These are phyloP conservation scores for Zygotorulaspora danielsina DNA, from an alignment of 805 yeast species.

Conservation along the genomic window DNA sequence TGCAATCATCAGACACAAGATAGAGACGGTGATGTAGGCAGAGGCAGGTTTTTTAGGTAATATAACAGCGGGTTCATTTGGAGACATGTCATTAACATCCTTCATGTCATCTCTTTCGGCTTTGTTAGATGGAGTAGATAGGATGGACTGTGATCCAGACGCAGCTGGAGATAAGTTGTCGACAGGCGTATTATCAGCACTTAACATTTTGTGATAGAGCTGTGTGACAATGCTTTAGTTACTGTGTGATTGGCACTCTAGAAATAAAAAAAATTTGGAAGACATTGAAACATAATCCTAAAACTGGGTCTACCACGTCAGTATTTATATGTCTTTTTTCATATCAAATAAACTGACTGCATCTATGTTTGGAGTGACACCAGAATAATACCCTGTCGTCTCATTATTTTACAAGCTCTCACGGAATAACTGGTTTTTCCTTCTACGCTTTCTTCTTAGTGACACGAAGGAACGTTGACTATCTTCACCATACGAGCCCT, in stretches of 20 bases:
- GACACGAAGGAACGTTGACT: neutral
- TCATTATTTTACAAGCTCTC: too few species aligned
- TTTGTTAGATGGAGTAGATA: conserved; percentile 30
- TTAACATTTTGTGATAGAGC: conserved; percentile 7
- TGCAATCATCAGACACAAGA: conserved; percentile 34
- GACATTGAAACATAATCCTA: neutral
- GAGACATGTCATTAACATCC: conserved; percentile 11
- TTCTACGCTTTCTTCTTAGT: neutral
- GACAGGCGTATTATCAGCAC: conserved; percentile 10
- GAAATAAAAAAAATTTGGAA: too few species aligned
- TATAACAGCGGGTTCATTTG: conserved; percentile 13
- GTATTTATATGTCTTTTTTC: neutral
- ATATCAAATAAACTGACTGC: neutral
- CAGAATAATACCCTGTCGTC: too few species aligned
- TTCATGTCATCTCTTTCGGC: conserved; percentile 29
- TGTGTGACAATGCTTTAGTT: too few species aligned
- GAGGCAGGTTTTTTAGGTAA: conserved; percentile 37
- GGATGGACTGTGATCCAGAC: conserved; percentile 18
- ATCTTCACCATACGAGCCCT: neutral
- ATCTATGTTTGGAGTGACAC: too few species aligned
- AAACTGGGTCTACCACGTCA: too few species aligned
- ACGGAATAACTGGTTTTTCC: neutral
- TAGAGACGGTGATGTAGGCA: conserved; percentile 34
- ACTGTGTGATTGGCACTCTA: too few species aligned
- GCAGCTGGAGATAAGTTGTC: conserved; percentile 16